Evolutionary conservation across 1,284 basidiomycete genomes (phyloP).

Genomic region (Chalciporus sp.): DNA sequence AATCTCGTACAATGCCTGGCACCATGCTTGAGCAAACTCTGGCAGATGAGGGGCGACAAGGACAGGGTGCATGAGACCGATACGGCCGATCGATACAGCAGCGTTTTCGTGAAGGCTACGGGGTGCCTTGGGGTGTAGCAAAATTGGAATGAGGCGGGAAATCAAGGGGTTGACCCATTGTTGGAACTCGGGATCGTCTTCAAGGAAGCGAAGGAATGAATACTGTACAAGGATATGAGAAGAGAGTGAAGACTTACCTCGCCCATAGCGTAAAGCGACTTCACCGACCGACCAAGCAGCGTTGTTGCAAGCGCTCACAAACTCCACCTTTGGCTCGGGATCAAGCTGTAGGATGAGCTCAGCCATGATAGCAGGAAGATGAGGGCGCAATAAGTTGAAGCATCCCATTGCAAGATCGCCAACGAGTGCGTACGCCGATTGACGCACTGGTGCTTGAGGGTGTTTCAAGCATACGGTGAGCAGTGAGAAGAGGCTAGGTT

Average conservation of each 20-base stretch:
- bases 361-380: constrained; percentile 87
- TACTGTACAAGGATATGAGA: not conserved
- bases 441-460: constrained; percentile 92
- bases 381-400: constrained; percentile 82
- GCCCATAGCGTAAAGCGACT: constrained; percentile 86
- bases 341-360: constrained; percentile 91
- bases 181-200: constrained; percentile 81
- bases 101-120: constrained; percentile 97
- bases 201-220: constrained; percentile 6
- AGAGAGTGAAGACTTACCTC: constrained; percentile 48
- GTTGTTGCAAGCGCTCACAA: constrained; percentile 97
- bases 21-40: constrained; percentile 95
- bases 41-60: constrained; percentile 89
- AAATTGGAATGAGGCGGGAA: constrained; percentile 87
- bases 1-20: constrained; percentile 96
- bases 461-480: constrained; percentile 90
- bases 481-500: constrained; percentile 79
- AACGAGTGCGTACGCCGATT: constrained; percentile 95
- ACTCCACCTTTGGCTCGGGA: constrained; percentile 87
- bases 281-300: constrained; percentile 99
- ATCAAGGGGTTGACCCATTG: constrained; percentile 90
- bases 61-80: constrained; percentile 89
- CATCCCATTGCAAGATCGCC: constrained; percentile 98
- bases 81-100: constrained; percentile 97
- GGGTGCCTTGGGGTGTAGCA: constrained; percentile 89